These are phyloP conservation scores for Acephala macrosclerotiorum DNA, from an alignment of 2,329 filamentous ascomycete genomes.

Conservation along the genomic window DNA sequence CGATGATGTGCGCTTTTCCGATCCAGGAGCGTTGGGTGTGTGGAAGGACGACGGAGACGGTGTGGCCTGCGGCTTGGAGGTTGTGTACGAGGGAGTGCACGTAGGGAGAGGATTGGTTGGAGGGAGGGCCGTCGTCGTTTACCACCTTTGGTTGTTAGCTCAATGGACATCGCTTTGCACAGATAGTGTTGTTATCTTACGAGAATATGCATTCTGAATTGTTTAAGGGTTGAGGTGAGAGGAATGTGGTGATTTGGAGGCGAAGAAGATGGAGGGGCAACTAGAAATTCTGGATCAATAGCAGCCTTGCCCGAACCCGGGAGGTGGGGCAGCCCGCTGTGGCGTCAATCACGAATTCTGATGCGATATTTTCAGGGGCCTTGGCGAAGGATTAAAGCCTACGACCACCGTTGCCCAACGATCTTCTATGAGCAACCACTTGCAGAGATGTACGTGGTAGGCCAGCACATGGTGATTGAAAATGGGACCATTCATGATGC, in stretches of 20 bases:
- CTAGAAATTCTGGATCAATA: conserved; percentile 9
- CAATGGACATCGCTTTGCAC: neutral
- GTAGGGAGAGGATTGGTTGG: conserved; percentile 79
- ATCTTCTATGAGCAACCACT: neutral
- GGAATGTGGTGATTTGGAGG: neutral
- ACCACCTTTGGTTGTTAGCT: conserved; percentile 52
- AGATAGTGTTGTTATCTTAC: conserved; percentile 45
- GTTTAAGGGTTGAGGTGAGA: neutral
- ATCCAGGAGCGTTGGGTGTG: conserved; percentile 97
- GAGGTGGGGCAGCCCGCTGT: conserved; percentile 8
- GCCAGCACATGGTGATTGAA: neutral
- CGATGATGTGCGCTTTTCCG: conserved; percentile 96
- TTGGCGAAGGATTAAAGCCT: neutral
- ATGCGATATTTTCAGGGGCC: neutral
- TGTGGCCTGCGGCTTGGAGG: conserved; percentile 78
- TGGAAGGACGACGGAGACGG: conserved; percentile 90
- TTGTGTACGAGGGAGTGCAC: conserved; percentile 76
- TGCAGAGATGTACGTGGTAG: neutral
- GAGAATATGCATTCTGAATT: conserved; percentile 56
- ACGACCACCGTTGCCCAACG: neutral
- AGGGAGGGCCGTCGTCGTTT: conserved; percentile 85
- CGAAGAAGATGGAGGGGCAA: conserved; percentile 20
- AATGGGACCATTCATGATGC: neutral
- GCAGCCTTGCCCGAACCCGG: conserved; percentile 20
- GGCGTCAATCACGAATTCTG: conserved; percentile 8